phyloP scores from a whole-genome alignment of 169 alveolate species.

The Neospora caninum region DNA sequence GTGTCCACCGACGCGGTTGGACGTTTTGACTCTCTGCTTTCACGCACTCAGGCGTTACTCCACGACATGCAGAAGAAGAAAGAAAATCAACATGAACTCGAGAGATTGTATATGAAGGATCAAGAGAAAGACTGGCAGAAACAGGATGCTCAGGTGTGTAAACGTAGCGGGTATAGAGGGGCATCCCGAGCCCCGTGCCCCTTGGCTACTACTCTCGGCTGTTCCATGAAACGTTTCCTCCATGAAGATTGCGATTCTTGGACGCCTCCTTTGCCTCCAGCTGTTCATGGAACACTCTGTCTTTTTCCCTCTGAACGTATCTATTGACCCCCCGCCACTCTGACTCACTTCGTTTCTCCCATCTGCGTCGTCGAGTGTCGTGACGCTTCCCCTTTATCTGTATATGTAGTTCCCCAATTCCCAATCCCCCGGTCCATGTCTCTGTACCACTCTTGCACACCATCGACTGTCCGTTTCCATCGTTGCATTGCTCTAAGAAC shows the following conservation, averaged over 20 bases:
- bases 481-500: background rate
- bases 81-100: background rate
- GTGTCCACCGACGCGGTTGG: no score
- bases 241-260: background rate
- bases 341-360: background rate
- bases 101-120: background rate
- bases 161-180: background rate
- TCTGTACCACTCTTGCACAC: background rate
- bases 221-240: background rate
- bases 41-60: background rate
- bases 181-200: background rate
- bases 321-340: background rate
- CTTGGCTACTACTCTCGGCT: background rate
- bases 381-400: background rate
- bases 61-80: slow-evolving; percentile 17
- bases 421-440: background rate
- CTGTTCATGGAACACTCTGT: background rate
- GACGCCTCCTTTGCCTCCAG: background rate
- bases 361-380: background rate
- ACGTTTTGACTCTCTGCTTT: no score
- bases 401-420: background rate
- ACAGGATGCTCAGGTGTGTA: background rate
- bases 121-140: slow-evolving; percentile 27
- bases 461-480: background rate
- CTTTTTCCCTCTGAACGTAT: background rate